A percentile compares a stretch with the other conserved stretches of the same genome.
phyloP scores from a whole-genome alignment of 306 rosid species.

The Pterocarpus macrocarpus region DNA sequence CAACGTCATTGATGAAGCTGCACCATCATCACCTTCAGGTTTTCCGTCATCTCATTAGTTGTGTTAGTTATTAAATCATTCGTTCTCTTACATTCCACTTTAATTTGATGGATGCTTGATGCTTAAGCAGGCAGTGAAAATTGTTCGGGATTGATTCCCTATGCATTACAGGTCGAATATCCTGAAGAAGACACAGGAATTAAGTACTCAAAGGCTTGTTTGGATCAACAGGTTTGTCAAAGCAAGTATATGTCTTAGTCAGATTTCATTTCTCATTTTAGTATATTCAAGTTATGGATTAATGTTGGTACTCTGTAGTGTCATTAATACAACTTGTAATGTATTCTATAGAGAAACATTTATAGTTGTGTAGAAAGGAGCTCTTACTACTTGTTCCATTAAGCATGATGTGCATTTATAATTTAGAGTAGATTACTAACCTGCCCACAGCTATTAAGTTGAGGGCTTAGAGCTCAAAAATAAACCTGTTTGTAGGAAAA shows the following conservation, averaged over 20 bases:
- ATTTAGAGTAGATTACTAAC: not conserved
- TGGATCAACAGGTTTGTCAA: constrained; percentile 62
- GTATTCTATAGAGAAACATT: constrained; percentile 27
- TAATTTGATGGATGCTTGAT: constrained; percentile 43
- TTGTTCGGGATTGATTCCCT: constrained; percentile 55
- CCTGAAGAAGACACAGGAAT: constrained; percentile 56
- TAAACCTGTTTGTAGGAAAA: not conserved
- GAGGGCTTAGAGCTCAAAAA: constrained; percentile 13
- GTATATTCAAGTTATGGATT: not conserved
- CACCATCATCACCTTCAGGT: constrained; percentile 74
- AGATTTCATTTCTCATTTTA: constrained; percentile 45
- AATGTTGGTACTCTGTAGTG: not conserved
- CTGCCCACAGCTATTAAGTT: constrained; percentile 9
- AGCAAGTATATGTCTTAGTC: constrained; percentile 38
- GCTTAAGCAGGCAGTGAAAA: constrained; percentile 61
- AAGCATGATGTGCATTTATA: not conserved
- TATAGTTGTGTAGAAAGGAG: not conserved
- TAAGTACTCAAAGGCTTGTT: constrained; percentile 45
- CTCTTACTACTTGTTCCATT: not conserved
- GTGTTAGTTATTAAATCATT: constrained; percentile 28
- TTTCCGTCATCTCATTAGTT: constrained; percentile 33
- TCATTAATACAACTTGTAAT: not conserved
- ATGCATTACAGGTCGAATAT: constrained; percentile 52
- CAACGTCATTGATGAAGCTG: constrained; percentile 59
- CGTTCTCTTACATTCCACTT: constrained; percentile 27